Evolutionary conservation across 352 stramenopile species (phyloP).

Genomic region (Globisporangium camurandrum): DNA sequence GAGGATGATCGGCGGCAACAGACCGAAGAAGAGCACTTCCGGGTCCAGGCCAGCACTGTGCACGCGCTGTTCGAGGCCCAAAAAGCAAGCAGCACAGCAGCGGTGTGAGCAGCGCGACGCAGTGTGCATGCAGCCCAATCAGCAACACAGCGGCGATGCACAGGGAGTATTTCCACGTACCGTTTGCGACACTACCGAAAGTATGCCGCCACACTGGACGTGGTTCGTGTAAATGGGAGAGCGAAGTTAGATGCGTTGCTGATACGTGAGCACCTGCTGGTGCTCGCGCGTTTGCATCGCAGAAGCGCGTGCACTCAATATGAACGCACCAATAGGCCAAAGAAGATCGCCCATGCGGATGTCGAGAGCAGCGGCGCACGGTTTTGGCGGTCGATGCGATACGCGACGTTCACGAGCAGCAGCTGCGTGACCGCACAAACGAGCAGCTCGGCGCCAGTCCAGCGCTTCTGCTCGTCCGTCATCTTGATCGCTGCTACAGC

Average conservation of each 20-base stretch:
- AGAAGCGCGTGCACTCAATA: no score
- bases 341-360: constrained; percentile 46
- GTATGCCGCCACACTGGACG: constrained; percentile 24
- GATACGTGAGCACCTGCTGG: no score
- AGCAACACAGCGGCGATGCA: no score
- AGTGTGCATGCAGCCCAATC: no score
- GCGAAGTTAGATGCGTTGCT: no score
- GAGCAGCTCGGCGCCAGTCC: constrained; percentile 39
- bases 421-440: constrained; percentile 40
- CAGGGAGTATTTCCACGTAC: no score
- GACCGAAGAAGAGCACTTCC: constrained; percentile 46
- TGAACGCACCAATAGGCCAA: constrained; percentile 33
- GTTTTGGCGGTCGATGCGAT: constrained; percentile 36
- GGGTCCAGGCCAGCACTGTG: constrained; percentile 31
- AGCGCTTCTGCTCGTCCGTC: constrained; percentile 30
- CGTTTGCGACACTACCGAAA: constrained; percentile 23
- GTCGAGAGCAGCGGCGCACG: constrained; percentile 32
- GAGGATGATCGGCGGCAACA: constrained; percentile 59
- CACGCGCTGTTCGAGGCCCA: no score
- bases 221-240: no score
- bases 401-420: constrained; percentile 46
- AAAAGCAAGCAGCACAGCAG: no score
- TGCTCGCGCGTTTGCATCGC: no score
- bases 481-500: no score
- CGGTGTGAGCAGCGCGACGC: no score